Evolutionary conservation across 805 yeast species (phyloP), one percentile per base, ranked within the genome.

Genomic region (Saccharomycopsis fodiens): DNA sequence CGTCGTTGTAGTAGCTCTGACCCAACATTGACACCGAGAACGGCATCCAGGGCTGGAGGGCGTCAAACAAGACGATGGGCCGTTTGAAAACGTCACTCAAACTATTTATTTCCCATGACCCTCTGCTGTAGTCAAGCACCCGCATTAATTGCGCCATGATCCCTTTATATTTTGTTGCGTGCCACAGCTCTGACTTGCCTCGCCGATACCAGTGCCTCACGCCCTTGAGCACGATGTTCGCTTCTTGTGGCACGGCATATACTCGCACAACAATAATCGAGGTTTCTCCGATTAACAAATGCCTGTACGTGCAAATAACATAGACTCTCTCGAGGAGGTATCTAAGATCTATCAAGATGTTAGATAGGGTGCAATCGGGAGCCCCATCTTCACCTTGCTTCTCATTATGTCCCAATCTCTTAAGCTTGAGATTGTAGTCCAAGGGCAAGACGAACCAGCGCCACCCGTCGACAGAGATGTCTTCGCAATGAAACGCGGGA

Each of bases 361-460:
- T 55, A 4, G 55, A 44, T 32, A 41, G 56, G 51, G 42, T 34
- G 19, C 16, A 21, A 19, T 4, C n/a, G 23, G n/a, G 54, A 59
- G 17, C 15, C 7, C 47, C 17, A 49, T 30, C 15, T 42, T 10
- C 10, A 25, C 6, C 10, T 7, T 25, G 29, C 6, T 25, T 25
- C 10, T 25, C 6, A 10, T 25, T n/a, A n/a, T n/a, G n/a, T n/a
- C n/a, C n/a, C n/a, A n/a, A n/a, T n/a, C n/a, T n/a, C n/a, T 45
- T 45, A 43, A 35, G 51, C 54, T 17, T 40, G 37, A 19, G 40
- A 50, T 2, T 36, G 40, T 3, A 20, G 48, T 30, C 4, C 50
- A 43, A 63, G 15, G 74, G 74, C 7, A 73, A 62, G 50, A 76
- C 78, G 13, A 76, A 59, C 85, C 84, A 78, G 41, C 41, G 54